phyloP scores from a whole-genome alignment of 2,329 filamentous ascomycete genomes.

The Cladorrhinum sp. region DNA sequence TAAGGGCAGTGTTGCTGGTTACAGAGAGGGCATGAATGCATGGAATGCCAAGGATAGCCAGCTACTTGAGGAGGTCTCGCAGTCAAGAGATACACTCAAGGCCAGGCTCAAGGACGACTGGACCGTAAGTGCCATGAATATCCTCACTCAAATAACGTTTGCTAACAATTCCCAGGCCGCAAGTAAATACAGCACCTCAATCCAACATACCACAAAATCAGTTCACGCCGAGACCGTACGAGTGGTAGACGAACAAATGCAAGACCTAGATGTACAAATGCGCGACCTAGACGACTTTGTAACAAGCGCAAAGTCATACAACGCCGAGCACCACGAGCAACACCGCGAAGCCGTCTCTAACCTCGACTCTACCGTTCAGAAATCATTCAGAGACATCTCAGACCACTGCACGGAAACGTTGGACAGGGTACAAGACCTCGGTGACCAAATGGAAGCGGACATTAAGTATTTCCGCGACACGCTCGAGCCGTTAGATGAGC shows the following conservation, averaged over 20 bases:
- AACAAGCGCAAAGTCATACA: constrained; percentile 74
- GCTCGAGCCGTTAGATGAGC: constrained; percentile 57
- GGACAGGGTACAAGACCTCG: constrained; percentile 65
- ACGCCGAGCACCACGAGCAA: constrained; percentile 69
- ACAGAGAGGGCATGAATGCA: constrained; percentile 67
- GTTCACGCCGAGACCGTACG: constrained; percentile 88
- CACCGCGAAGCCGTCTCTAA: constrained; percentile 64
- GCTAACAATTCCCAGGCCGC: constrained; percentile 51
- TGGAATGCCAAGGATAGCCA: constrained; percentile 70
- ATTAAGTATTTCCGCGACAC: constrained; percentile 56
- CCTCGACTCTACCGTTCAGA: constrained; percentile 66
- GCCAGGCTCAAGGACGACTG: constrained; percentile 82
- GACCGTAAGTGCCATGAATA: constrained; percentile 56
- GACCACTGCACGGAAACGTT: constrained; percentile 68
- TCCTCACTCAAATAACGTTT: constrained; percentile 39
- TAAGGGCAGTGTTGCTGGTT: constrained; percentile 62
- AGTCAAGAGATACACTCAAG: constrained; percentile 75
- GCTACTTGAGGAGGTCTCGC: constrained; percentile 67
- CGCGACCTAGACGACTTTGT: constrained; percentile 88
- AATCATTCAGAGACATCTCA: constrained; percentile 69
- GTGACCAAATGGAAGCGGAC: constrained; percentile 62
- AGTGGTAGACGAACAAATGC: constrained; percentile 85
- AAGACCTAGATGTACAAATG: constrained; percentile 85
- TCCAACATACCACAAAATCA: constrained; percentile 78
- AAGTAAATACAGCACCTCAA: constrained; percentile 75